These are phyloP conservation scores for Fusarium subtropicale DNA, from an alignment of 2,329 filamentous ascomycete species.

Conservation along the genomic window DNA sequence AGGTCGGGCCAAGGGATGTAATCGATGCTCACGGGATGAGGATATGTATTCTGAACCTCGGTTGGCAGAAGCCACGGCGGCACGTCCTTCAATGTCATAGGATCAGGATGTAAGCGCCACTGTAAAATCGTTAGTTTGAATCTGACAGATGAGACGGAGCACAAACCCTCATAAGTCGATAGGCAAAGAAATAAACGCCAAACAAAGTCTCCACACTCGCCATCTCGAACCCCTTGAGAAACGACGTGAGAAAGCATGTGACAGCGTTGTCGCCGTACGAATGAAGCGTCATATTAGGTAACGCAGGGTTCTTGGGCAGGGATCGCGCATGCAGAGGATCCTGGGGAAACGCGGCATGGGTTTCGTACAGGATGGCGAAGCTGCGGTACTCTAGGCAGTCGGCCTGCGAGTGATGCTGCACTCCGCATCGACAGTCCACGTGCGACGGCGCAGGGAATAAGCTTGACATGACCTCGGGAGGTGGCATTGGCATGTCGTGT, in stretches of 20 bases:
- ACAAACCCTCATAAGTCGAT: conserved; percentile 41
- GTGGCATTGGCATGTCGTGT: conserved; percentile 16
- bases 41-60: conserved; percentile 38
- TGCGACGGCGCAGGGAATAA: conserved; percentile 27
- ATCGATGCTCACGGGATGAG: conserved; percentile 43
- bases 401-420: conserved; percentile 38
- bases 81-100: conserved; percentile 38
- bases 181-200: conserved; percentile 43
- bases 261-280: conserved; percentile 42
- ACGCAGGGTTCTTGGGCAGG: conserved; percentile 41
- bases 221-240: conserved; percentile 42
- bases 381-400: conserved; percentile 45
- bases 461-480: conserved; percentile 22
- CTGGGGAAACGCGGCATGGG: conserved; percentile 40
- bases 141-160: background rate
- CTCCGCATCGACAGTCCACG: conserved; percentile 46
- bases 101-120: conserved; percentile 44
- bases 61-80: conserved; percentile 41
- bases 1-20: conserved; percentile 45
- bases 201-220: conserved; percentile 42
- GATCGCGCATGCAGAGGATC: conserved; percentile 32
- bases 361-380: conserved; percentile 44
- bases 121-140: conserved; percentile 10
- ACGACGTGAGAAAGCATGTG: conserved; percentile 38
- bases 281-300: conserved; percentile 42